Evolutionary conservation across 2,329 filamentous ascomycete species (phyloP), one percentile per base, ranked within the genome.

Genomic region (Botrytis squamosa): DNA sequence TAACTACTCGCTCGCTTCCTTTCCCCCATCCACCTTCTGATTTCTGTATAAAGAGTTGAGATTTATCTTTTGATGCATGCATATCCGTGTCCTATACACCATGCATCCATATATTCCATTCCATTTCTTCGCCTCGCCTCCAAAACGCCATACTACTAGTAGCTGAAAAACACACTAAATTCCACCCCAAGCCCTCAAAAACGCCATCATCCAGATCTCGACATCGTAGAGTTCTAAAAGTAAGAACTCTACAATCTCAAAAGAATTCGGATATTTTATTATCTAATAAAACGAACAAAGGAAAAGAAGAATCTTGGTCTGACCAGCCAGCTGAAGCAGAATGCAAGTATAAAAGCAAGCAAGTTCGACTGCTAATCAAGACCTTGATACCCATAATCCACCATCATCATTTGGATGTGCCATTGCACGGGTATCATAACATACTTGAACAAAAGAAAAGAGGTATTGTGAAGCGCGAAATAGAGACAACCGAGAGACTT

Each of bases 371-470:
- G 33, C 72, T 44, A 42, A 67, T 29, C 68, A 44, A 60, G 49
- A 55, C 69, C 29, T 65, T 68, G 77, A 80, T 78, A 79, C 78
- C 79, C 77, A 76, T 75, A 62, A 73, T 72, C 68, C 66, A 38
- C 72, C 73, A 33, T 74, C 75, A 59, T 66, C 55, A 73, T 70
- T 66, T 75, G 76, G 76, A 75, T 79, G 75, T 77, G 76, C 78
- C 77, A 77, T 72, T 68, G 77, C 79, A 80, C 78, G 79, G 78
- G 78, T 80, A 80, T 80, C 78, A 80, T 75, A 68, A 74, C 75
- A 42, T 66, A 42, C 36, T 68, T 63, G n/a, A 67, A 79, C 75
- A 78, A 79, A 80, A 49, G 68, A 76, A 77, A 79, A 78, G 77
- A 46, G 70, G 70, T 75, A 77, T 77, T 64, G 18, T 59, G 33